These are phyloP conservation scores for Phytophthora agathidicida DNA, from an alignment of 352 stramenopile genomes.

Conservation along the genomic window DNA sequence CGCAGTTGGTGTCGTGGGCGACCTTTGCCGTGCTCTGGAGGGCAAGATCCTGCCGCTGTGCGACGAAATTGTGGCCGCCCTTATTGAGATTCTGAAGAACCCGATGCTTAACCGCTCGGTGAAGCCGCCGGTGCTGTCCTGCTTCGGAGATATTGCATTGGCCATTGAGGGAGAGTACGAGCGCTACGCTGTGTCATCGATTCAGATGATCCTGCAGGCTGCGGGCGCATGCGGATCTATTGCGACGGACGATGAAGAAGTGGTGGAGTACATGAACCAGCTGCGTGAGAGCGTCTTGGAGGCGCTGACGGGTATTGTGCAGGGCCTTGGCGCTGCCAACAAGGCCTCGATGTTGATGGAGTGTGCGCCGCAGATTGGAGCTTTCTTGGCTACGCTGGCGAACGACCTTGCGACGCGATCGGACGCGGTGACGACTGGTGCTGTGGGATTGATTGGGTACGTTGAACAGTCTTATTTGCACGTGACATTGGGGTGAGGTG, in stretches of 20 bases:
- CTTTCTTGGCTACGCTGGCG: slow-evolving; percentile 90
- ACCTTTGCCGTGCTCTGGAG: slow-evolving; percentile 95
- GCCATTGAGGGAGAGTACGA: slow-evolving; percentile 94
- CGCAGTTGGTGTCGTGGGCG: slow-evolving; percentile 94
- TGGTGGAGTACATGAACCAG: slow-evolving; percentile 98
- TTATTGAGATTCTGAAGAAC: slow-evolving; percentile 97
- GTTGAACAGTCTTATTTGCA: slow-evolving; percentile 18
- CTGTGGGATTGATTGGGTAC: slow-evolving; percentile 90
- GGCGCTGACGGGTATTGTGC: slow-evolving; percentile 96
- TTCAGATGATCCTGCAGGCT: slow-evolving; percentile 88
- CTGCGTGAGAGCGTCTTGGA: slow-evolving; percentile 96
- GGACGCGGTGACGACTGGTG: slow-evolving; percentile 92
- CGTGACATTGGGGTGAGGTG: not conserved
- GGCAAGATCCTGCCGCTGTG: slow-evolving; percentile 92
- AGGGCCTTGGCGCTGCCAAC: slow-evolving; percentile 92
- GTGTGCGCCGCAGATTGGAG: slow-evolving; percentile 84
- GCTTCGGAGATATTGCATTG: slow-evolving; percentile 97
- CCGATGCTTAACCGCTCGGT: slow-evolving; percentile 92
- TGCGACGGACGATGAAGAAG: slow-evolving; percentile 95
- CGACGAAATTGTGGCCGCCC: slow-evolving; percentile 93
- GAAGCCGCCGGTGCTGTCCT: slow-evolving; percentile 96
- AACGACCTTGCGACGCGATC: slow-evolving; percentile 83
- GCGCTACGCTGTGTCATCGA: slow-evolving; percentile 80
- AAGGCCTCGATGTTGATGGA: slow-evolving; percentile 87
- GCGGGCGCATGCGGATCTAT: slow-evolving; percentile 88